phyloP scores from a whole-genome alignment of 2,329 filamentous ascomycete species.

The Aureobasidium pullulans region DNA sequence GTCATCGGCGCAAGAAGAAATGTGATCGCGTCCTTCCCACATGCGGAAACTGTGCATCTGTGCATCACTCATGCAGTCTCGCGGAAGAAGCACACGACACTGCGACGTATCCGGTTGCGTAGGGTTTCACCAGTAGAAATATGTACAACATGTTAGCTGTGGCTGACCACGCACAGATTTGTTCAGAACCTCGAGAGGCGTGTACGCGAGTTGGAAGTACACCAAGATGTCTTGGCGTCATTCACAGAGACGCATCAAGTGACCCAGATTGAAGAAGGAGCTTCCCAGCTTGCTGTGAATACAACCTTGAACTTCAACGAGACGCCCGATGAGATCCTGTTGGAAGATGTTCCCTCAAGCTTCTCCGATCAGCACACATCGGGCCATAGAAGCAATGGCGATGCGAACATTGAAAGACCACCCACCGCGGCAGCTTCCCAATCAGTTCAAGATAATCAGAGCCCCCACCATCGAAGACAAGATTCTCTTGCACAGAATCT shows the following conservation, averaged over 20 bases:
- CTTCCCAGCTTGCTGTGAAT: background rate
- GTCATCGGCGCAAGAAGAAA: constrained; percentile 38
- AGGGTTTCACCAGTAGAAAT: constrained; percentile 17
- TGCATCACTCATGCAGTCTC: constrained; percentile 33
- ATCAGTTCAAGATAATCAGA: constrained; percentile 1
- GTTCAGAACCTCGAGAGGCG: constrained; percentile 30
- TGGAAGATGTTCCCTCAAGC: background rate
- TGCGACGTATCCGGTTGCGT: constrained; percentile 37
- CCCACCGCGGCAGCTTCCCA: background rate
- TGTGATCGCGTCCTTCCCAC: constrained; percentile 35
- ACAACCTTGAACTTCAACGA: background rate
- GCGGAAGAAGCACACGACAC: constrained; percentile 31
- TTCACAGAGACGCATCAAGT: background rate
- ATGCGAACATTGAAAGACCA: background rate
- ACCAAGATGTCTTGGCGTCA: constrained; percentile 12
- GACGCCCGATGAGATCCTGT: background rate
- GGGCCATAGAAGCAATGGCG: background rate
- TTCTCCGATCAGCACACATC: background rate
- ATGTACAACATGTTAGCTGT: background rate
- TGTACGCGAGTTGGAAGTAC: constrained; percentile 22
- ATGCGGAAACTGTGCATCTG: constrained; percentile 34
- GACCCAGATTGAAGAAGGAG: background rate
- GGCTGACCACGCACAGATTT: constrained; percentile 20
- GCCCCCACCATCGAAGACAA: background rate
- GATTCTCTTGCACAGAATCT: constrained; percentile 16